phyloP scores from a whole-genome alignment of 73 alveolate genomes.

The Symbiodinium natans region DNA sequence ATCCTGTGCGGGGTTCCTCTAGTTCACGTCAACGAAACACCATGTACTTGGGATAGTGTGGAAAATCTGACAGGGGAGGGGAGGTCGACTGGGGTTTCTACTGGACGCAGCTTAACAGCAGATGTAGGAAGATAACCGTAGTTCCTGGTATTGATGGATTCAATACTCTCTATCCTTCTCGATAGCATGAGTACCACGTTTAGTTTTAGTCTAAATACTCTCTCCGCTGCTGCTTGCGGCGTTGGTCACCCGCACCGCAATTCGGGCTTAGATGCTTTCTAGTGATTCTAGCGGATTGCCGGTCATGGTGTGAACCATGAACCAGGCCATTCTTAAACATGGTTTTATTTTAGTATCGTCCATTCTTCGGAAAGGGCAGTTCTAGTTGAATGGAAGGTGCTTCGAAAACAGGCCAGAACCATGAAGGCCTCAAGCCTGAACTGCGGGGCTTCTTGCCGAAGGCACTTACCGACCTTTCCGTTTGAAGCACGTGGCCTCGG shows the following conservation, averaged over 20 bases:
- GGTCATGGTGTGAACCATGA: background rate
- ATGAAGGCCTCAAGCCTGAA: background rate
- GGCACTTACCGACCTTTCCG: slow-evolving; percentile 8
- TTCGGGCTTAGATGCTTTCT: too few relatives aligned
- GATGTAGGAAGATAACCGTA: background rate
- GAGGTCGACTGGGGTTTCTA: too few relatives aligned
- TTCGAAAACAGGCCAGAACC: background rate
- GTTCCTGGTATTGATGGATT: background rate
- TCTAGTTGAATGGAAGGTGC: background rate
- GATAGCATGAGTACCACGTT: background rate
- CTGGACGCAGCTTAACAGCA: too few relatives aligned
- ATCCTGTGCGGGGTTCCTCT: too few relatives aligned
- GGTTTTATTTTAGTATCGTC: background rate
- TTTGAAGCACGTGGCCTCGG: slow-evolving; percentile 15
- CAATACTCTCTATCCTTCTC: background rate
- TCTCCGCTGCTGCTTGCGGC: background rate
- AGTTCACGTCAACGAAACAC: background rate
- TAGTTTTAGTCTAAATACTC: background rate
- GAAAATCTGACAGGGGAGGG: too few relatives aligned
- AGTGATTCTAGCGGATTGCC: too few relatives aligned
- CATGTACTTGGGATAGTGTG: background rate
- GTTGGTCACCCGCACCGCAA: background rate
- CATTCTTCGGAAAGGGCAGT: background rate
- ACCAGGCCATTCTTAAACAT: background rate
- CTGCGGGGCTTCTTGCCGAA: background rate